Base-by-base conservation (phyloP, 208 protist genomes). In the Leishmania major region DNA sequence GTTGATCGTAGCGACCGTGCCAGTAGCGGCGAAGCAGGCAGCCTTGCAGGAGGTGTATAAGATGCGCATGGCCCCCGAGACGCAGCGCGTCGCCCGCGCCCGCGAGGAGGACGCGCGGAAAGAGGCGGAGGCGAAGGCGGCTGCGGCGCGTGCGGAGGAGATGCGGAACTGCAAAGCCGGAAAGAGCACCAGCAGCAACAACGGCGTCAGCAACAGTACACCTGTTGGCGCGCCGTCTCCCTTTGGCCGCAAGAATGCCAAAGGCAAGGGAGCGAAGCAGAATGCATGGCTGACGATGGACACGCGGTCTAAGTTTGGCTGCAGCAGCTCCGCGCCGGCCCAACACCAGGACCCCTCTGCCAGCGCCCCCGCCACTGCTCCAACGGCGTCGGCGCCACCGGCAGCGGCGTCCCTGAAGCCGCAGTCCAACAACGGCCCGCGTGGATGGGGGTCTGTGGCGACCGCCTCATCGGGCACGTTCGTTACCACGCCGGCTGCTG, bases 21-120 rank as follows among this genome's bases (percentile, higher is more conserved):
- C 92, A 3, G 59, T 86, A 1, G 80, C 72, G 55, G 77, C 89
- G 17, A 91, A 92, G 77, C 78, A 88, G 40, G 64, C 78, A 49
- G 93, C 91, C 43, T 83, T 98, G 64, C 84, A 89, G 75, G 87
- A 95, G 79, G 79, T 96, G 71, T 88, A 88, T 79, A 92, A 93
- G 82, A 96, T 98, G 90, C 86, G 79, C 67, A 92, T 88, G 79
- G 85, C 92, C 0, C 93, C 93, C 0, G 95, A 98, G 86, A 85
- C 76, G 62, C 92, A 91, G 86, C 90, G 87, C 57, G 64, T 84
- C 31, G 71, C 82, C 77, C 64, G 88, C 74, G 69, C 73, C 8
- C 87, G 87, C 35, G 90, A 93, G 76, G 92, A 92, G 70, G 89
- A 92, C 43, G 85, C 72, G 53, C 82, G 89, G 47, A 85, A 88